phyloP scores from a whole-genome alignment of 768 basidiomycete species.

The Tremella mesenterica region DNA sequence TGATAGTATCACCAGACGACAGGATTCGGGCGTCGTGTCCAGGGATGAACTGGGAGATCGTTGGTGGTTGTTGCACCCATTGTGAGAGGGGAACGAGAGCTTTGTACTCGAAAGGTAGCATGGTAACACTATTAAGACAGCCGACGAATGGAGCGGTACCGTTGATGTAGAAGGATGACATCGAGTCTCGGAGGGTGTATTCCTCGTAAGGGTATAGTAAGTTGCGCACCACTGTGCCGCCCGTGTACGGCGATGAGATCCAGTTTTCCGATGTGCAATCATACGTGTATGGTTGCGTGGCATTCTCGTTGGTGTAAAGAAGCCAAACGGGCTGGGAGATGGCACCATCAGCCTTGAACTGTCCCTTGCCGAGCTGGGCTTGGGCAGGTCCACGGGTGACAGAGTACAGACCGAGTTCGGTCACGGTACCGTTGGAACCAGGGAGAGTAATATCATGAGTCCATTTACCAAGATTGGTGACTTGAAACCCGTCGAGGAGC shows the following conservation, averaged over 20 bases:
- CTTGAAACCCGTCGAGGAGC: slow-evolving; percentile 75
- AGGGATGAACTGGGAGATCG: slow-evolving; percentile 68
- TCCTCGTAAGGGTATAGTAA: slow-evolving; percentile 74
- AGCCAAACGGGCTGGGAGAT: slow-evolving; percentile 68
- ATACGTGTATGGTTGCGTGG: slow-evolving; percentile 56
- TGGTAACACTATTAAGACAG: slow-evolving; percentile 58
- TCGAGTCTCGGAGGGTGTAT: slow-evolving; percentile 62
- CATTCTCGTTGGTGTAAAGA: slow-evolving; percentile 76
- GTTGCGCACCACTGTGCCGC: slow-evolving; percentile 60
- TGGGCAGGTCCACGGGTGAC: slow-evolving; percentile 59
- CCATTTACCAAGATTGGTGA: slow-evolving; percentile 59
- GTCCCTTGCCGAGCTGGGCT: slow-evolving; percentile 50
- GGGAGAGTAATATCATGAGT: slow-evolving; percentile 68
- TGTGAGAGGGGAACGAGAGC: slow-evolving; percentile 59
- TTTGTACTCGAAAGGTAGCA: slow-evolving; percentile 74
- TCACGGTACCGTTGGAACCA: slow-evolving; percentile 69
- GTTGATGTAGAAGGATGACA: slow-evolving; percentile 57
- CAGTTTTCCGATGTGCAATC: slow-evolving; percentile 55
- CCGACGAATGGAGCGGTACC: slow-evolving; percentile 60
- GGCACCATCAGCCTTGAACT: slow-evolving; percentile 50
- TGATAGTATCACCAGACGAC: slow-evolving; percentile 49
- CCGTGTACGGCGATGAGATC: slow-evolving; percentile 71
- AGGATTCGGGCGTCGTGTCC: slow-evolving; percentile 74
- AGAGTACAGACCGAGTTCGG: slow-evolving; percentile 85
- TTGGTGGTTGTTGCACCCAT: slow-evolving; percentile 65